Evolutionary conservation across 2,329 filamentous ascomycete genomes (phyloP).

Genomic region (Phialophora chinensis): DNA sequence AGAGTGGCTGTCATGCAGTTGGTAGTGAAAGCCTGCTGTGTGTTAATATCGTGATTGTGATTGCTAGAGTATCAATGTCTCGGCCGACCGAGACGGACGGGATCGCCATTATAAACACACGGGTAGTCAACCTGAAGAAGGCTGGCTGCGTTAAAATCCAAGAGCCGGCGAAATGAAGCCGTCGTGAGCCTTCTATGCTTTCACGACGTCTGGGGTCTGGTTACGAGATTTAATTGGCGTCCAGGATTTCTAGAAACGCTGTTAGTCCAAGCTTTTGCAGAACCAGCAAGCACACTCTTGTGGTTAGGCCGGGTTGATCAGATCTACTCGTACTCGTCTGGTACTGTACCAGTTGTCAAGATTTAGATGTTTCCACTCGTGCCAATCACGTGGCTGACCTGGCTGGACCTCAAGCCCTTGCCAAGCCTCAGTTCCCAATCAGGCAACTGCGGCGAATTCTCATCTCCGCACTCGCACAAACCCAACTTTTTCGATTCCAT

Average conservation of each 20-base stretch:
- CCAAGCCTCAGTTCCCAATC: not conserved
- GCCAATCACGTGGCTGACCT: too few relatives aligned
- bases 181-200: too few relatives aligned
- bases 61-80: not conserved
- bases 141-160: not conserved
- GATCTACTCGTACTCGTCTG: too few relatives aligned
- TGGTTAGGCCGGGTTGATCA: too few relatives aligned
- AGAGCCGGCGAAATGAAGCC: not conserved
- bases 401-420: not conserved
- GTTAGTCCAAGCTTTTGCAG: not conserved
- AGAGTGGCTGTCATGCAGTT: not conserved
- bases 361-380: too few relatives aligned
- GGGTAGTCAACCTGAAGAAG: not conserved
- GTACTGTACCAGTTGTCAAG: too few relatives aligned
- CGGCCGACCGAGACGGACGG: not conserved
- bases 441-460: conserved; percentile 5
- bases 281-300: too few relatives aligned
- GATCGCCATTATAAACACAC: not conserved
- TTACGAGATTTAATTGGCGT: not conserved
- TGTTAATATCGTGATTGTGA: not conserved
- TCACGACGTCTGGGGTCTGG: not conserved
- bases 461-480: not conserved
- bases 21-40: not conserved
- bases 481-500: conserved; percentile 1
- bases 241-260: not conserved